phyloP scores from a whole-genome alignment of 108 stramenopile species.

The Cyclotella baltica region DNA sequence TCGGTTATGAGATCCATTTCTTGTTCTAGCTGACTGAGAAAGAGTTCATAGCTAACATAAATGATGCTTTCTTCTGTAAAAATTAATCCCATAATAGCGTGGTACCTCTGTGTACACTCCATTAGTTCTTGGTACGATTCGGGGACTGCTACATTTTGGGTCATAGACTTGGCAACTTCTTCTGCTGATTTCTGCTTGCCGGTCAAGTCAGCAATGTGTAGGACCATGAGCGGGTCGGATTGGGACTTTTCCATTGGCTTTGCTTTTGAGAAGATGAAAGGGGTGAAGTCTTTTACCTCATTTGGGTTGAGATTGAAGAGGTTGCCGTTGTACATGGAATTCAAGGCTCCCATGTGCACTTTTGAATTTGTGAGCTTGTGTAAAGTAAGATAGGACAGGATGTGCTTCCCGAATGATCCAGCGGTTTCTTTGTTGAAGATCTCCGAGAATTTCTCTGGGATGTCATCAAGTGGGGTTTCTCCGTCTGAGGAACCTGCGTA shows the following conservation, averaged over 20 bases:
- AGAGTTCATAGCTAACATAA: slow-evolving; percentile 8
- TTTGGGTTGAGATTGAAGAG: not conserved
- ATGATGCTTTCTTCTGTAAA: not conserved
- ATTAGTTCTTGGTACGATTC: not conserved
- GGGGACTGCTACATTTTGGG: not conserved
- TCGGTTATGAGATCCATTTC: not conserved
- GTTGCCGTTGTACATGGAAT: not conserved
- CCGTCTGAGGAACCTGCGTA: not conserved
- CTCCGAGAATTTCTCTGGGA: not conserved
- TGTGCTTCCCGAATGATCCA: not conserved
- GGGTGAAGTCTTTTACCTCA: not conserved
- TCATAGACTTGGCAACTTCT: not conserved
- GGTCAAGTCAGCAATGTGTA: not conserved
- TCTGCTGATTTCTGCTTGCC: not conserved
- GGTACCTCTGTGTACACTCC: not conserved
- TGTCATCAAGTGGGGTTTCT: not conserved
- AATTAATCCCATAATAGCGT: not conserved
- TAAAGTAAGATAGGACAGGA: not conserved
- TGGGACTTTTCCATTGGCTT: slow-evolving; percentile 2
- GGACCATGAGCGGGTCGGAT: not conserved
- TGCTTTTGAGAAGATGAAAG: not conserved
- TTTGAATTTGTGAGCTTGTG: not conserved
- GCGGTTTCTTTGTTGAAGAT: not conserved
- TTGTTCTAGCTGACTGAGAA: not conserved
- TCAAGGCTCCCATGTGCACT: not conserved